Evolutionary conservation across 1,139 yeast genomes (phyloP).

Genomic region (Saccharomyces hybrid): DNA sequence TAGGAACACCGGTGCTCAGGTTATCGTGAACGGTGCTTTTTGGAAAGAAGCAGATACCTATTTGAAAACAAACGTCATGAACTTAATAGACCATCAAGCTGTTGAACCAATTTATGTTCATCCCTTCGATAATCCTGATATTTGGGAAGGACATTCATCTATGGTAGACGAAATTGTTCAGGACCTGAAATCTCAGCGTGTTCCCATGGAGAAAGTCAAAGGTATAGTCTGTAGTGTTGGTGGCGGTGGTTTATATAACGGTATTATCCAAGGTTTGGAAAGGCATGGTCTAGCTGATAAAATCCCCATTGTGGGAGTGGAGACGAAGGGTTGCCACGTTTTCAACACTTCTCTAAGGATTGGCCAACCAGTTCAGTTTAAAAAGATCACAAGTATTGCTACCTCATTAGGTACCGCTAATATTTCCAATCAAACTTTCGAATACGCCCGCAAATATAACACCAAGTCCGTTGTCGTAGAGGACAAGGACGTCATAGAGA

Average conservation of each 20-base stretch:
- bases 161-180: slow-evolving; percentile 49
- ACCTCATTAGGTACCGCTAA: slow-evolving; percentile 54
- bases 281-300: slow-evolving; percentile 33
- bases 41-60: slow-evolving; percentile 63
- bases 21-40: slow-evolving; percentile 46
- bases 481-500: slow-evolving; percentile 48
- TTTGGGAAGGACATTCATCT: slow-evolving; percentile 65
- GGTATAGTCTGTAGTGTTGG: slow-evolving; percentile 65
- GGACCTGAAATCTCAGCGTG: slow-evolving; percentile 32
- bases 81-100: slow-evolving; percentile 25
- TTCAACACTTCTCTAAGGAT: slow-evolving; percentile 43
- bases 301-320: slow-evolving; percentile 47
- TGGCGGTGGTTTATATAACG: slow-evolving; percentile 68
- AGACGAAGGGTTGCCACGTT: slow-evolving; percentile 55
- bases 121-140: slow-evolving; percentile 54
- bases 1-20: slow-evolving; percentile 44
- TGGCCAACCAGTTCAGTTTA: slow-evolving; percentile 39
- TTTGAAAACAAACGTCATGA: slow-evolving; percentile 37
- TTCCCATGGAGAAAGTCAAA: slow-evolving; percentile 34
- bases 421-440: slow-evolving; percentile 42
- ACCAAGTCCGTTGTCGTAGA: slow-evolving; percentile 43
- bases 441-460: slow-evolving; percentile 33
- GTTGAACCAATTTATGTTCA: slow-evolving; percentile 51
- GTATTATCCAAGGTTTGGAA: slow-evolving; percentile 49
- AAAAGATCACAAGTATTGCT: slow-evolving; percentile 48